These are phyloP conservation scores for Begonia fuchsioides DNA, from an alignment of 306 rosid genomes.

Conservation along the genomic window DNA sequence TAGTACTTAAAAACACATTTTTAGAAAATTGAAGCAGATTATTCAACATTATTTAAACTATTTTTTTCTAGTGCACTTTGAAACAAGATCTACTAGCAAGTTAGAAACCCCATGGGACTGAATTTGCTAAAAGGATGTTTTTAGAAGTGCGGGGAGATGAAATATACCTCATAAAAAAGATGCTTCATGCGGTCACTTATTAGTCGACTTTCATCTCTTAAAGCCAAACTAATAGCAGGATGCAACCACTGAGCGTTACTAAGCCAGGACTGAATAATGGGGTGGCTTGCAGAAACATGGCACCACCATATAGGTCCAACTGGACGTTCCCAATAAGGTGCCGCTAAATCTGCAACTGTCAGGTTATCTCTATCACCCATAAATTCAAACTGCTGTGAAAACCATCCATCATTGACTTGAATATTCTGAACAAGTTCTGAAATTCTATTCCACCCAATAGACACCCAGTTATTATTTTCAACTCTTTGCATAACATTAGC, in stretches of 20 bases:
- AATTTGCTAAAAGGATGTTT: too few species aligned
- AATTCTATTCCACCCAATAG: conserved; percentile 49
- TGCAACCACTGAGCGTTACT: conserved; percentile 18
- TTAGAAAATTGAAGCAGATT: too few species aligned
- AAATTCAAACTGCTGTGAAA: conserved; percentile 12
- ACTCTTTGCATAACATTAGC: neutral
- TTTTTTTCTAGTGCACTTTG: too few species aligned
- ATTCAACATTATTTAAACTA: too few species aligned
- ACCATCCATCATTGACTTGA: conserved; percentile 22
- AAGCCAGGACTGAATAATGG: conserved; percentile 13
- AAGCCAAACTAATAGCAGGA: conserved; percentile 15
- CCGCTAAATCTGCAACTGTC: conserved; percentile 22
- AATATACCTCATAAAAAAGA: conserved; percentile 12
- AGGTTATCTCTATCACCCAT: conserved; percentile 23
- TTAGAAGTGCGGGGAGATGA: neutral
- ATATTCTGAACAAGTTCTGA: conserved; percentile 37
- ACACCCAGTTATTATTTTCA: conserved; percentile 33
- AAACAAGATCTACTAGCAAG: too few species aligned
- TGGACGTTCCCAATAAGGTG: conserved; percentile 12
- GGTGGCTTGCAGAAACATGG: conserved; percentile 16
- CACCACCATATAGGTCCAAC: conserved; percentile 25
- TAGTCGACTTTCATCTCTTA: conserved; percentile 17
- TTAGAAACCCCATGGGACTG: too few species aligned
- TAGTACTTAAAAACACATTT: too few species aligned
- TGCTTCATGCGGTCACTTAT: conserved; percentile 21